phyloP scores from a whole-genome alignment of 768 basidiomycete species.

The Auricularia sp. region DNA sequence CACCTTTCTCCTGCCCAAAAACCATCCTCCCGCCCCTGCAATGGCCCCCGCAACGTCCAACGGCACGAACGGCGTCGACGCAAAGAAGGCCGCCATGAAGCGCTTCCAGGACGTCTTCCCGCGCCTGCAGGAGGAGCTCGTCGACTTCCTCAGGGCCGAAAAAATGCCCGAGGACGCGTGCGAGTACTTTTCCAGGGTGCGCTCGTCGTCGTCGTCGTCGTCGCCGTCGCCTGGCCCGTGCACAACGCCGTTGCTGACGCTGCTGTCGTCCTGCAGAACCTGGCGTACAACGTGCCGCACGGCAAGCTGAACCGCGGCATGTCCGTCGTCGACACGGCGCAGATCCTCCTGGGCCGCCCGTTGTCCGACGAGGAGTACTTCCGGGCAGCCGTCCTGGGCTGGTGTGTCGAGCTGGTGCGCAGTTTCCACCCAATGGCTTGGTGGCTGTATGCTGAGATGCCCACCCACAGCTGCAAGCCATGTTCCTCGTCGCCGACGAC shows the following conservation, averaged over 20 bases:
- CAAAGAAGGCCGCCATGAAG: slow-evolving; percentile 15
- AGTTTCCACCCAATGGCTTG: background rate
- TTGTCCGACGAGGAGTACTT: slow-evolving; percentile 80
- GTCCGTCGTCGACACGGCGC: slow-evolving; percentile 86
- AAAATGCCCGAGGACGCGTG: slow-evolving; percentile 78
- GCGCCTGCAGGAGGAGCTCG: slow-evolving; percentile 64
- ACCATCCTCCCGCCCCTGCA: background rate
- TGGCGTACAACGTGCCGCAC: slow-evolving; percentile 91
- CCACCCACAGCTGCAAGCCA: slow-evolving; percentile 73
- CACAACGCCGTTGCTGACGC: no score
- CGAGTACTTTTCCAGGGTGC: slow-evolving; percentile 74
- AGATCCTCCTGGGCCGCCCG: slow-evolving; percentile 66
- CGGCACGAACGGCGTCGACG: background rate
- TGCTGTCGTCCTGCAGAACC: slow-evolving; percentile 37
- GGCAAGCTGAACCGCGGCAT: slow-evolving; percentile 96
- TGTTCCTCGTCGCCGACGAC: slow-evolving; percentile 94
- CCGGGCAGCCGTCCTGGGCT: slow-evolving; percentile 80
- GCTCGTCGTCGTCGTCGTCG: slow-evolving; percentile 11
- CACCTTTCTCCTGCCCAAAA: background rate
- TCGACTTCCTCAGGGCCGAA: slow-evolving; percentile 53
- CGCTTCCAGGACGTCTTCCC: slow-evolving; percentile 65
- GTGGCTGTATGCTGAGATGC: background rate
- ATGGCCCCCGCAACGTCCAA: background rate
- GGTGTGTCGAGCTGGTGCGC: slow-evolving; percentile 91
- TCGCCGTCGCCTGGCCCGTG: no score